Evolutionary conservation across 139 green algal species (phyloP).

Genomic region (Penium margaritaceum): DNA sequence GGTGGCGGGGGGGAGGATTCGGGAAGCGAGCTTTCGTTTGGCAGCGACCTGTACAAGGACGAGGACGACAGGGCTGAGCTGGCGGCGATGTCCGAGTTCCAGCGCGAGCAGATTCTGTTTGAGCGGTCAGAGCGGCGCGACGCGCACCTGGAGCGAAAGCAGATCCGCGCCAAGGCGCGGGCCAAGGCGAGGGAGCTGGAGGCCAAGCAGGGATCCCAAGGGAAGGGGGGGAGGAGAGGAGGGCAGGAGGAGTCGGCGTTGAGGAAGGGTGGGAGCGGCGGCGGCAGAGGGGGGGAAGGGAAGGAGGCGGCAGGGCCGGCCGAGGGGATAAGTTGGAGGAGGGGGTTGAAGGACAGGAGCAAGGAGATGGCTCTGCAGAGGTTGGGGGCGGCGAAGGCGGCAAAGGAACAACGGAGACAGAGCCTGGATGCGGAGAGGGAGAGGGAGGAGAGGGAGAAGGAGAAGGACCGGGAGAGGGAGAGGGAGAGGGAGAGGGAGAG

Average conservation of each 20-base stretch:
- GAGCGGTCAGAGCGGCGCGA: conserved; percentile 50
- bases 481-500: background rate
- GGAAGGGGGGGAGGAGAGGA: too few species aligned
- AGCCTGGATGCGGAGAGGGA: conserved; percentile 4
- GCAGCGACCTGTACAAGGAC: conserved; percentile 55
- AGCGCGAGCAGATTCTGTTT: conserved; percentile 60
- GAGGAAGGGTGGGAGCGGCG: background rate
- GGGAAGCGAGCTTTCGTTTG: conserved; percentile 37
- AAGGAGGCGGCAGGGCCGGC: background rate
- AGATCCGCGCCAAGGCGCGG: background rate
- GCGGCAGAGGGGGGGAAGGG: background rate
- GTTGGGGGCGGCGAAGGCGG: conserved; percentile 20
- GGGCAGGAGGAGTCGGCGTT: background rate
- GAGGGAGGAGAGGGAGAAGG: background rate
- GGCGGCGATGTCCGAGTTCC: conserved; percentile 59
- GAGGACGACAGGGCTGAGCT: conserved; percentile 56
- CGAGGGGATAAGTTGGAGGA: background rate
- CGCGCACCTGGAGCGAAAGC: conserved; percentile 9
- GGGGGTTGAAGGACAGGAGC: background rate
- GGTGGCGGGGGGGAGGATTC: conserved; percentile 18
- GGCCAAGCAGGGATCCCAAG: background rate
- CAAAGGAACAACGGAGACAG: conserved; percentile 19
- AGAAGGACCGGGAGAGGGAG: background rate
- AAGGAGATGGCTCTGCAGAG: conserved; percentile 17
- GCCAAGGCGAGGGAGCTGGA: conserved; percentile 3